These are phyloP conservation scores for Combretum micranthum DNA, from an alignment of 345 rosid species.

Conservation along the genomic window DNA sequence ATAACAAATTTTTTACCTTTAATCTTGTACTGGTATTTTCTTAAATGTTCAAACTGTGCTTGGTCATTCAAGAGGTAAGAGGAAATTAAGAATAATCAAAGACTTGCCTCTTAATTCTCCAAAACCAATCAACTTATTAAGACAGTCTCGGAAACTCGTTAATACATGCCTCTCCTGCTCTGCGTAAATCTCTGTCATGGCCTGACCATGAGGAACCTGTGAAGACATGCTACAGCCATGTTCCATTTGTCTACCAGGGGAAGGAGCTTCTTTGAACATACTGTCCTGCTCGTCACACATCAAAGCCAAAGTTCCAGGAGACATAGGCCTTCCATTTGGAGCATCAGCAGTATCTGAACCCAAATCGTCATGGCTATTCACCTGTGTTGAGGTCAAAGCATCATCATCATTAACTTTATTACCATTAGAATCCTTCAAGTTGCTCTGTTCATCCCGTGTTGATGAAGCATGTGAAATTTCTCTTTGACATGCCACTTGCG, in stretches of 20 bases:
- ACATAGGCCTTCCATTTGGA: slow-evolving; percentile 72
- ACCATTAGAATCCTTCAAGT: slow-evolving; percentile 33
- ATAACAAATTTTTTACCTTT: no score
- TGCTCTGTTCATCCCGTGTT: slow-evolving; percentile 41
- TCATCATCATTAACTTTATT: slow-evolving; percentile 44
- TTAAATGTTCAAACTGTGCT: no score
- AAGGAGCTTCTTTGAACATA: slow-evolving; percentile 63
- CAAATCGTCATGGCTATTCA: slow-evolving; percentile 40
- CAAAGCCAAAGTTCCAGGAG: slow-evolving; percentile 96
- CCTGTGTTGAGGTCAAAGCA: slow-evolving; percentile 46
- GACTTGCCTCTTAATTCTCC: slow-evolving; percentile 83
- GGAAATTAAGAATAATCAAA: background rate
- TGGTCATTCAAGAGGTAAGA: no score
- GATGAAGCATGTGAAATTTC: slow-evolving; percentile 51
- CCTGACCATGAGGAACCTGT: slow-evolving; percentile 45
- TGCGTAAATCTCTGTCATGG: slow-evolving; percentile 52
- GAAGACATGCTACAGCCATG: slow-evolving; percentile 41
- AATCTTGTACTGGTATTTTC: no score
- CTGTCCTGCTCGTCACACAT: slow-evolving; percentile 98
- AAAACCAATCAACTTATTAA: slow-evolving; percentile 68
- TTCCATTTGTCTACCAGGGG: slow-evolving; percentile 48
- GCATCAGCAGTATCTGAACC: slow-evolving; percentile 48
- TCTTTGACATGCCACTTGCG: slow-evolving; percentile 35
- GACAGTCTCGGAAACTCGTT: slow-evolving; percentile 78
- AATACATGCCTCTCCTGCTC: slow-evolving; percentile 83